Conservation (phyloP, 345 rosid species). For the Syzygium grande region DNA sequence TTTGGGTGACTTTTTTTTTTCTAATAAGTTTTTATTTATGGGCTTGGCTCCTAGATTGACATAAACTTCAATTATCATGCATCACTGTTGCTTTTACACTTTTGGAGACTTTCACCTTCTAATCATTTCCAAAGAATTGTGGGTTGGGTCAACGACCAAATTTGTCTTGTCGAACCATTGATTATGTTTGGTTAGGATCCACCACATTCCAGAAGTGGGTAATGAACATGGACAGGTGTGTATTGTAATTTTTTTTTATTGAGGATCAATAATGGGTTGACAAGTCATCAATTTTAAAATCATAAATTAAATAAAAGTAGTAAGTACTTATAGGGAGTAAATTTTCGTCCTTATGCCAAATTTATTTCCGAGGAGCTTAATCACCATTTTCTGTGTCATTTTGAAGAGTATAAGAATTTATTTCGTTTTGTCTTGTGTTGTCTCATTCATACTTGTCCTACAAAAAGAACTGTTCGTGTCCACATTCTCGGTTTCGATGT, state of each 20-base stretch:
- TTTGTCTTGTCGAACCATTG: not conserved
- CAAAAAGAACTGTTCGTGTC: not conserved
- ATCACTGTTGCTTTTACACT: not conserved
- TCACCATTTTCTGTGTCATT: not conserved
- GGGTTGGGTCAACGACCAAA: not conserved
- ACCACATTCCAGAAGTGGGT: not conserved
- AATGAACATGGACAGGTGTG: not conserved
- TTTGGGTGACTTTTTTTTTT: too few species aligned
- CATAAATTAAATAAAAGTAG: not conserved
- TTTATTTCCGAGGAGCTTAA: not conserved
- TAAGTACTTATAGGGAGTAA: not conserved
- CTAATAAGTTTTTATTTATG: not conserved
- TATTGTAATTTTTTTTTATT: not conserved
- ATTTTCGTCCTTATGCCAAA: not conserved
- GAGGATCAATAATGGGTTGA: not conserved
- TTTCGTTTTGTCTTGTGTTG: not conserved
- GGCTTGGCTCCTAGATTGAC: not conserved
- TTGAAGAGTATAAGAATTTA: not conserved
- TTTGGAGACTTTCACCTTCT: not conserved
- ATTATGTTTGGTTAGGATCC: not conserved
- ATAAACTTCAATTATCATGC: not conserved
- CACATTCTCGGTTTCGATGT: not conserved
- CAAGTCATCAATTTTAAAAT: not conserved
- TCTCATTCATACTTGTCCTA: not conserved
- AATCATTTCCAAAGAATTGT: not conserved